Evolutionary conservation across 2,329 filamentous ascomycete genomes (phyloP), one percentile per base, ranked within the genome.

Genomic region (Penicillium decumbens): DNA sequence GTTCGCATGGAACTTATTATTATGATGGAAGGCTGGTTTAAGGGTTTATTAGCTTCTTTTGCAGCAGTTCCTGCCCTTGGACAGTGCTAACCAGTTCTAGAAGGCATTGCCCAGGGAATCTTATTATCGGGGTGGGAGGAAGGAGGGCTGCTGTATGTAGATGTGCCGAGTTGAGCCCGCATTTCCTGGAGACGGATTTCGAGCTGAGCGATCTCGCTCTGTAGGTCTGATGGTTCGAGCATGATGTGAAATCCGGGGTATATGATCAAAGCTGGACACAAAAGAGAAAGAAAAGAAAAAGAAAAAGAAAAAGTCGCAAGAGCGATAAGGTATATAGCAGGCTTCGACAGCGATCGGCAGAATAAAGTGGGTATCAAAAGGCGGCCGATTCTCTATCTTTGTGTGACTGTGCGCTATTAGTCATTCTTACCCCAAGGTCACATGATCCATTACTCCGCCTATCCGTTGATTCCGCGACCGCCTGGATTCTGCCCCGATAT

Each of bases 121-220:
- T 50, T 51, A 6, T 39, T 49, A 15, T 54, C 49, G 20, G 49
- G 29, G 30, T 53, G 35, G 4, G 55, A 56, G 8, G 58, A 49
- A 46, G 55, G 58, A 45, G 57, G 53, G 27, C 49, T 52, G 39
- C 51, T 49, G 35, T 46, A 53, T 49, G 50, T 41, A 27, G 56
- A 57, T 27, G 39, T 42, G 41, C 64, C 68, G 56, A 79, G 61
- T 50, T 70, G 69, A 15, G 67, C 56, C 59, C 71, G 76, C 15
- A 75, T 74, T 64, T 75, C 63, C 27, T 70, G 66, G 1, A 80
- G 68, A 50, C 72, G 74, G 50, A 63, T 59, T 57, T 80, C 76
- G 33, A 80, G 74, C 51, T 75, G 69, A 12, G 67, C 64, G 49
- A 80, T 72, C 56, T 72, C 68, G 48, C 65, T 53, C 54, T 70